phyloP scores from a whole-genome alignment of 2,329 filamentous ascomycete genomes.

The Microcera coccophila region DNA sequence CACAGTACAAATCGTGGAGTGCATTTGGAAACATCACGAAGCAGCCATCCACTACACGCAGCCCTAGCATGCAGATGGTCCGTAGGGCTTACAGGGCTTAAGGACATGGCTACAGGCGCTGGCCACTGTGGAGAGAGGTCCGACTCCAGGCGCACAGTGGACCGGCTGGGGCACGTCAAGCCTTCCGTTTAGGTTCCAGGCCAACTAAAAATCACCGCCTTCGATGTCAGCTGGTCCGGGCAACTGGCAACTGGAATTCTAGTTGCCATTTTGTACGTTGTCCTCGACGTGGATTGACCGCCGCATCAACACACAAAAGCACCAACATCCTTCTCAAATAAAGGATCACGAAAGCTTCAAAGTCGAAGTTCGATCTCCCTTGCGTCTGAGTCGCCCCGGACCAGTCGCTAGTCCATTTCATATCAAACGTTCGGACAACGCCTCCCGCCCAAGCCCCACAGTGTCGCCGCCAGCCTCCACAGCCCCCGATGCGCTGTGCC shows the following conservation, averaged over 20 bases:
- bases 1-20: no score
- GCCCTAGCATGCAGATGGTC: background rate
- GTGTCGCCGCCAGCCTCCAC: conserved; percentile 19
- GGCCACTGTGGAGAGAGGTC: background rate
- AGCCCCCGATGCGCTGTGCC: conserved; percentile 17
- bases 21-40: no score
- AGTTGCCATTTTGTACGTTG: no score
- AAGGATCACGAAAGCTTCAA: no score
- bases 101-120: background rate
- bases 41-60: background rate
- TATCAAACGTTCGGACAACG: background rate
- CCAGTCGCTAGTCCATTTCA: background rate
- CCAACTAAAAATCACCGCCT: no score
- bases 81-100: background rate
- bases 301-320: background rate
- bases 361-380: no score
- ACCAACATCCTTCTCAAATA: no score
- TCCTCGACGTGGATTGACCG: no score
- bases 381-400: background rate
- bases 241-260: no score
- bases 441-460: conserved; percentile 15
- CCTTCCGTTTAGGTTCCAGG: background rate
- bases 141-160: no score
- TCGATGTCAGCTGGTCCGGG: no score
- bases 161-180: no score